phyloP scores from a whole-genome alignment of 1,284 basidiomycete species.

The Coniophora puteana region DNA sequence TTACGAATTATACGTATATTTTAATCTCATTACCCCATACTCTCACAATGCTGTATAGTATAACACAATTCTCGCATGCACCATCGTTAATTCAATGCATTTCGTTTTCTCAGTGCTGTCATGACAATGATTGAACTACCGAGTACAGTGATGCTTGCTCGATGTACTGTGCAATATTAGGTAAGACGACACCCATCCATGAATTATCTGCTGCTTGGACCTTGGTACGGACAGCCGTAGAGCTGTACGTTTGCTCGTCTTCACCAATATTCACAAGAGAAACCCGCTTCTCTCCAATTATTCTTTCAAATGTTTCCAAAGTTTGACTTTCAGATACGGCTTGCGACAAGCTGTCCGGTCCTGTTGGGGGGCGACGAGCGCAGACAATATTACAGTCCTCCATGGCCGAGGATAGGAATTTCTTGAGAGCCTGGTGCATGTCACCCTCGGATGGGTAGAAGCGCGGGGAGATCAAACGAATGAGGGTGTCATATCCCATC shows the following conservation, averaged over 20 bases:
- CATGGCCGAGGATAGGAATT: conserved; percentile 57
- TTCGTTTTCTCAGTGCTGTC: neutral
- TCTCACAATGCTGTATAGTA: conserved; percentile 5
- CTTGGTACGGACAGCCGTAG: conserved; percentile 63
- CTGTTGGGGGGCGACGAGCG: conserved; percentile 47
- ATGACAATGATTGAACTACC: neutral
- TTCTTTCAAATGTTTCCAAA: conserved; percentile 40
- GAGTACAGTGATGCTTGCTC: conserved; percentile 47
- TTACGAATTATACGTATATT: conserved; percentile 4
- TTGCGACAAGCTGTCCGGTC: conserved; percentile 21
- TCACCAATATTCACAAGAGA: conserved; percentile 58
- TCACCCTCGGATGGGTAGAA: conserved; percentile 64
- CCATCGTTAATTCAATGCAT: conserved; percentile 4
- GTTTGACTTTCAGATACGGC: conserved; percentile 29
- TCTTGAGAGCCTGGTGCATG: conserved; percentile 56
- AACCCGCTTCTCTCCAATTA: conserved; percentile 49
- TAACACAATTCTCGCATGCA: conserved; percentile 11
- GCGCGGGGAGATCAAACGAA: conserved; percentile 75
- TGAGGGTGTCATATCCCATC: conserved; percentile 87
- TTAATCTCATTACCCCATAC: conserved; percentile 4
- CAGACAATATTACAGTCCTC: conserved; percentile 72
- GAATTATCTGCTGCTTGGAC: conserved; percentile 32
- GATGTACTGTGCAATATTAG: conserved; percentile 46
- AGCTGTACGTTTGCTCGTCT: conserved; percentile 62
- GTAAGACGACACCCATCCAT: conserved; percentile 41